These are phyloP conservation scores for Tephrocybe sp. DNA, from an alignment of 768 basidiomycete species.

Conservation along the genomic window DNA sequence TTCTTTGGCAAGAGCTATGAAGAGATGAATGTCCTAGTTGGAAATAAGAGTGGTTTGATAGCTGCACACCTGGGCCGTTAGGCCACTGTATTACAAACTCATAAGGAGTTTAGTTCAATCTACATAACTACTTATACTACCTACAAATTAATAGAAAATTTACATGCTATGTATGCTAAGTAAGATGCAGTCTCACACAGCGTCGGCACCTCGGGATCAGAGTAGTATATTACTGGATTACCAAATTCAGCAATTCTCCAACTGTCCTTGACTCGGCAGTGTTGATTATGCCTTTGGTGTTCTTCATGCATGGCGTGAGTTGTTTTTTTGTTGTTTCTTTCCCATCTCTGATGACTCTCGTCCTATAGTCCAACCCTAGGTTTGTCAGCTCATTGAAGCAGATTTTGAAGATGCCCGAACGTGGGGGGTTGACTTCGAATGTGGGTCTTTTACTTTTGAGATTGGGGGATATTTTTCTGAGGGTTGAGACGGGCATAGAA, in stretches of 20 bases:
- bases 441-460: constrained; percentile 35
- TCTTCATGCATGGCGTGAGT: constrained; percentile 82
- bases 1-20: constrained; percentile 92
- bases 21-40: constrained; percentile 67
- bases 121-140: too few species aligned
- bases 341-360: constrained; percentile 13
- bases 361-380: constrained; percentile 73
- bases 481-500: constrained; percentile 40
- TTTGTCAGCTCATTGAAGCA: constrained; percentile 84
- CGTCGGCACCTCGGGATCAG: too few species aligned
- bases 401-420: constrained; percentile 84
- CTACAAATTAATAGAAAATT: too few species aligned
- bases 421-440: constrained; percentile 90
- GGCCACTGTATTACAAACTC: too few species aligned
- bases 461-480: neutral
- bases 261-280: constrained; percentile 88
- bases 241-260: too few species aligned
- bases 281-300: constrained; percentile 90
- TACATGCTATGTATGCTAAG: too few species aligned
- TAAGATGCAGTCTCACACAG: too few species aligned
- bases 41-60: too few species aligned
- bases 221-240: too few species aligned
- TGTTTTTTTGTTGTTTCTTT: too few species aligned
- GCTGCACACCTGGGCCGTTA: too few species aligned
- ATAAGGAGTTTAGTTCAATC: too few species aligned